Evolutionary conservation across 768 basidiomycete genomes (phyloP), one percentile per base, ranked within the genome.

Genomic region (Tricholoma saponaceum): DNA sequence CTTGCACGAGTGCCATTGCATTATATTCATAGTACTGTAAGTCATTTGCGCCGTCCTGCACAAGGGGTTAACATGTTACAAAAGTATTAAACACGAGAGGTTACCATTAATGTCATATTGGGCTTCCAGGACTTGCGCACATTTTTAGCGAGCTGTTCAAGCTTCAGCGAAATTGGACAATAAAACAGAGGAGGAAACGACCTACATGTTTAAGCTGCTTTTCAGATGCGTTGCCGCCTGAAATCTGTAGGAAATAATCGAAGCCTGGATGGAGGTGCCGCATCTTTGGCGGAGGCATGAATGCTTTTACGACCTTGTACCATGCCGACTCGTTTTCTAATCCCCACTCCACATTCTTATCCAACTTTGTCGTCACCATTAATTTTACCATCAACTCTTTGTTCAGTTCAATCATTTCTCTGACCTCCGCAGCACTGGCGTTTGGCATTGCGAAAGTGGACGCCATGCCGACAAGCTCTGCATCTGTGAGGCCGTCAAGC

Each of bases 241-340:
- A 12, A 20, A 58, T 46, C 51, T 57, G 20, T 61, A 59, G 41
- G 59, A 64, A 18, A 55, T 39, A 37, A 8, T 61, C 62, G 33
- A 70, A 67, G 13, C 64, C 66, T 4, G 66, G 62, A 55, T 70
- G 67, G 20, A 60, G 60, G 10, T 41, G 44, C 57, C 62, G 58
- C 16, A 72, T 47, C 20, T 66, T 63, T 16, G 56, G 44, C 16
- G 68, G 68, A 8, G 69, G 69, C 8, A 72, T 49, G 50, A 63
- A 65, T 1, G 55, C 62, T 20, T 63, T 65, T 26, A 65, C 57
- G 1, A 6, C 23, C 57, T 60, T 46, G 56, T 67, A 70, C 66
- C 66, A 69, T n/a, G 30, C 58, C 33, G 61, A 53, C 55, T 71
- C 69, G 18, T 53, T 54, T 23, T 30, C 26, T 32, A 66, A 50